Evolutionary conservation across 805 yeast genomes (phyloP).

Genomic region (Candida awuae): DNA sequence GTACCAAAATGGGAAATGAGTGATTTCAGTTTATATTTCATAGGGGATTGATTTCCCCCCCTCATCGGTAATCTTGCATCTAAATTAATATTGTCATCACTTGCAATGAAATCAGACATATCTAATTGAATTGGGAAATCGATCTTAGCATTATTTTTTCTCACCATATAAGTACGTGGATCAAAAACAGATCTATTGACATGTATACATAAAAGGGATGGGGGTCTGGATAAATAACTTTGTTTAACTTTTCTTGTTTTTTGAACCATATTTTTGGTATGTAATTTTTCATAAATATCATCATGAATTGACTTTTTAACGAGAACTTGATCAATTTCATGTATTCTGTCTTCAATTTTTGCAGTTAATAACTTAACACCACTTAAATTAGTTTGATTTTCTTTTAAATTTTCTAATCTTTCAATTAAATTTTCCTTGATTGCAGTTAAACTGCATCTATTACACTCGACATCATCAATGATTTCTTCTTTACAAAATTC

Average conservation of each 20-base stretch:
- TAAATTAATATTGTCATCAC: constrained; percentile 58
- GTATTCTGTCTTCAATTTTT: constrained; percentile 38
- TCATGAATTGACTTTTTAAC: constrained; percentile 66
- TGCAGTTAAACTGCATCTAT: constrained; percentile 73
- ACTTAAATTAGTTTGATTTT: constrained; percentile 9
- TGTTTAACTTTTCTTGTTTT: constrained; percentile 82
- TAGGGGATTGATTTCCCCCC: constrained; percentile 9
- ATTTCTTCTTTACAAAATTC: constrained; percentile 75
- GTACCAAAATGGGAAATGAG: constrained; percentile 92
- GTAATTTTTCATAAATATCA: constrained; percentile 63
- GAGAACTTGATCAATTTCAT: constrained; percentile 46
- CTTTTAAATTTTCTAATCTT: constrained; percentile 25
- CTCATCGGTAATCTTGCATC: constrained; percentile 65
- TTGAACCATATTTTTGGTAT: constrained; percentile 64
- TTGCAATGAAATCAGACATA: constrained; percentile 61
- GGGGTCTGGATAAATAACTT: constrained; percentile 69
- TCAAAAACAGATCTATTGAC: constrained; percentile 92
- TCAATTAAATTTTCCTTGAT: constrained; percentile 43
- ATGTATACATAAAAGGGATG: constrained; percentile 76
- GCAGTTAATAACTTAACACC: constrained; percentile 17
- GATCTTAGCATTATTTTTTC: constrained; percentile 80
- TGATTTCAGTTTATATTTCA: constrained; percentile 68
- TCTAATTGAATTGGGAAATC: constrained; percentile 64
- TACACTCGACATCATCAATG: constrained; percentile 91
- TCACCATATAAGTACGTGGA: constrained; percentile 70